Evolutionary conservation across 2,329 filamentous ascomycete species (phyloP), one percentile per base, ranked within the genome.

Genomic region (Trichoderma sp.): DNA sequence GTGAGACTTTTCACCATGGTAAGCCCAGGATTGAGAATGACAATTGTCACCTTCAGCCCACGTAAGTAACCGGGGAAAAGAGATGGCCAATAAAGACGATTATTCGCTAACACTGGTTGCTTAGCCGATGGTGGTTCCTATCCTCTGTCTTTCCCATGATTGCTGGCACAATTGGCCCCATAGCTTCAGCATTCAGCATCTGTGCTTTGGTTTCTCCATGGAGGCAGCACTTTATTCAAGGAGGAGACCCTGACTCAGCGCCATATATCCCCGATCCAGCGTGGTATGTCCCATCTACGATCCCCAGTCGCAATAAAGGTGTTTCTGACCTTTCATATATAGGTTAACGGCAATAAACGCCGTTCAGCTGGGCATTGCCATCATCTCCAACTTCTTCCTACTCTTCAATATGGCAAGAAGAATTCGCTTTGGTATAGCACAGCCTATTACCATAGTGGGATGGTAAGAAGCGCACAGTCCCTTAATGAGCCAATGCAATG

Each of bases 141-240:
- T 88, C 88, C 3, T 88, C 88, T 1, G 88, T 87, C 11, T 90
- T 95, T 74, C 93, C 92, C 36, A 89, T 98, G 78, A 87, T 96
- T 12, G 93, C 94, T 2, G 94, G 93, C 39, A 94, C 94, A 0
- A 87, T 96, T 3, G 94, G 93, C 1, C 95, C 95, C 0, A 88
- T 97, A 11, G 95, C 95, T 3, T 97, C 95, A 71, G 90, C 96
- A 34, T 92, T 96, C 81, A 95, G 92, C 71, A 94, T 97, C 72
- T 94, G 92, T 73, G 93, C 94, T 8, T 85, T 97, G 92, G 70
- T 53, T 75, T 0, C 94, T 97, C 79, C 94, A 91, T 92, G 82
- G 76, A 74, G 74, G 15, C 68, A 71, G 53, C 61, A 36, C 36
- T 65, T 71, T 9, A 11, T 23, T 20, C 39, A 53, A 6, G 57